These are phyloP conservation scores for Passalora sequoiae DNA, from an alignment of 2,329 filamentous ascomycete species.

Conservation along the genomic window DNA sequence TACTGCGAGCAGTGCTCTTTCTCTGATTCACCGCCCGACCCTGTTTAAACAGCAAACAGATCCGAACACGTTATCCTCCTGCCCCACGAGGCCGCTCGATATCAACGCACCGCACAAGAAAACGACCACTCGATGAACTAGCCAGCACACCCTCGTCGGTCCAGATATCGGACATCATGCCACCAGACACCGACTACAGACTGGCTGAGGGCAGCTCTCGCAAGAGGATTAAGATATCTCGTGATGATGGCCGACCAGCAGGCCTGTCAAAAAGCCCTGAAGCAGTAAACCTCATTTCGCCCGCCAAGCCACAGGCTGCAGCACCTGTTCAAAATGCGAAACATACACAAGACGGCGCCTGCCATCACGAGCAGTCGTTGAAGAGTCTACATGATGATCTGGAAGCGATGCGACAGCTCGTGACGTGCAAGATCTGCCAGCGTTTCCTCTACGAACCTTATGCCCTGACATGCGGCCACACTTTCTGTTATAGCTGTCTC, in stretches of 20 bases:
- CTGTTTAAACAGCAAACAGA: too few species aligned
- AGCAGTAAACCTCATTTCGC: conserved; percentile 10
- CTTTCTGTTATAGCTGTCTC: conserved; percentile 60
- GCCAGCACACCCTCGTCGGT: not conserved
- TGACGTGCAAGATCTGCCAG: conserved; percentile 66
- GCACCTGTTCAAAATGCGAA: not conserved
- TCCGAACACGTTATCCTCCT: too few species aligned
- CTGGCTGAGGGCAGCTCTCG: conserved; percentile 21
- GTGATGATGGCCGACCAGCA: conserved; percentile 14
- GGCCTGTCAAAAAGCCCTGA: conserved; percentile 8
- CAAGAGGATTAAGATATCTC: conserved; percentile 24
- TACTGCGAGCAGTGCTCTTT: too few species aligned
- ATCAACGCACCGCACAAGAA: too few species aligned
- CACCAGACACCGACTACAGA: conserved; percentile 13
- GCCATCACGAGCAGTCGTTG: conserved; percentile 25
- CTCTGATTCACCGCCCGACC: too few species aligned
- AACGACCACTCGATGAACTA: not conserved
- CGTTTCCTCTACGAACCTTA: conserved; percentile 65
- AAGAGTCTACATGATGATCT: conserved; percentile 45
- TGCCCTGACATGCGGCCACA: conserved; percentile 63
- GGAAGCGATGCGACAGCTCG: conserved; percentile 54
- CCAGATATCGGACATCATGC: conserved; percentile 7
- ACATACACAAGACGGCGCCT: conserved; percentile 6
- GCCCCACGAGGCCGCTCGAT: too few species aligned
- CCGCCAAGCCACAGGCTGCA: conserved; percentile 6